Conservation (phyloP, 176 grass and related monocot genomes). For the Carex kokanica region DNA sequence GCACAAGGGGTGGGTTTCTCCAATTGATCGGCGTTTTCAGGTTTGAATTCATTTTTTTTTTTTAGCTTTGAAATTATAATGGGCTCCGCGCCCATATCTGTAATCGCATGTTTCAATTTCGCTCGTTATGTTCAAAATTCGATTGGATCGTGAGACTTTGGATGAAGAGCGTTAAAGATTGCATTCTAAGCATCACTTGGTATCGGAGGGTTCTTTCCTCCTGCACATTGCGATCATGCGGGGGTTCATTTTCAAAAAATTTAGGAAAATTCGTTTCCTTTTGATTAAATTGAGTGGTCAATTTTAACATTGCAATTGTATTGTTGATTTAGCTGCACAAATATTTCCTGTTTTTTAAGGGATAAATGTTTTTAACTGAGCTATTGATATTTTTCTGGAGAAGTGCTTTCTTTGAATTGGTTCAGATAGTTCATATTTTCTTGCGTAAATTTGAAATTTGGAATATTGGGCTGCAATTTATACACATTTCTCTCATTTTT, state of each 20-base stretch:
- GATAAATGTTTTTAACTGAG: not conserved
- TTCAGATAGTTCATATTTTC: not conserved
- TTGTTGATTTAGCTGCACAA: not conserved
- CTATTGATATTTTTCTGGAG: not conserved
- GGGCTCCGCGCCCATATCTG: not conserved
- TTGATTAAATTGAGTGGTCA: not conserved
- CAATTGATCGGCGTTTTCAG: slow-evolving; percentile 14
- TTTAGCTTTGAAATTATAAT: slow-evolving; percentile 1
- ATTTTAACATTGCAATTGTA: not conserved
- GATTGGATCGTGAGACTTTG: not conserved
- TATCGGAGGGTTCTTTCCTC: not conserved
- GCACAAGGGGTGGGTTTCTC: slow-evolving; percentile 22
- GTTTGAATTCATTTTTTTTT: not conserved
- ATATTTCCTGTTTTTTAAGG: not conserved
- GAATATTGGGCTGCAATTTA: not conserved
- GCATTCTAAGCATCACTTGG: not conserved
- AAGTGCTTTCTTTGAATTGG: not conserved
- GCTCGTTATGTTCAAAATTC: not conserved
- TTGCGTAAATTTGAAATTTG: not conserved
- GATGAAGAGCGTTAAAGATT: not conserved
- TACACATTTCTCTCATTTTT: not conserved
- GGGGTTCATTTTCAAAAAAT: not conserved
- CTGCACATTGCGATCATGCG: not conserved
- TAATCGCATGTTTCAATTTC: not conserved
- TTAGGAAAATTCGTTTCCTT: not conserved